phyloP scores from a whole-genome alignment of 2,329 filamentous ascomycete species.

The Ophiocordyceps unilateralis region DNA sequence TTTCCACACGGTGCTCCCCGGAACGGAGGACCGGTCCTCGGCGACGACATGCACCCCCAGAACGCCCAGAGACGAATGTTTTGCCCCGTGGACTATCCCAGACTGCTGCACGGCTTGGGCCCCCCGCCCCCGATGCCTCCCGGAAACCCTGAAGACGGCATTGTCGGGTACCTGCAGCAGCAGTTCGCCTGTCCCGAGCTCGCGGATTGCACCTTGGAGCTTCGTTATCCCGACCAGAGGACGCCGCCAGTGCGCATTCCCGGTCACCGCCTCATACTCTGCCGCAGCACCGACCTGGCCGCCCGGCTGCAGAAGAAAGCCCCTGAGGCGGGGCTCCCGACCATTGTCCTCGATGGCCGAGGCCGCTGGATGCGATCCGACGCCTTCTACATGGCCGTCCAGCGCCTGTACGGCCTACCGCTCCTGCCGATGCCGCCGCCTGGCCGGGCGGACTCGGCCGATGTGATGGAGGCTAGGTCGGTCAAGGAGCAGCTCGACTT shows the following conservation, averaged over 20 bases:
- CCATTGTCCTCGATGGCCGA: conserved; percentile 25
- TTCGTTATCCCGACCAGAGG: conserved; percentile 23
- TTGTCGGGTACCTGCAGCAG: conserved; percentile 21
- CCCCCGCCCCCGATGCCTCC: conserved; percentile 11
- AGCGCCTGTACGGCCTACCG: conserved; percentile 37
- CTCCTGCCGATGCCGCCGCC: conserved; percentile 22
- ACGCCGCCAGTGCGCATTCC: conserved; percentile 24
- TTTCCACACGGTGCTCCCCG: conserved; percentile 20
- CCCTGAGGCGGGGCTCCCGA: conserved; percentile 13
- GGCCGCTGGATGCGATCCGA: conserved; percentile 37
- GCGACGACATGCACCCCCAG: conserved; percentile 13
- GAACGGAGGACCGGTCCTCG: conserved; percentile 15
- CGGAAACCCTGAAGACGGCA: conserved; percentile 17
- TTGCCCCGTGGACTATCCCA: conserved; percentile 12
- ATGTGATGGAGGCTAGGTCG: conserved; percentile 20
- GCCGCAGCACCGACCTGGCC: conserved; percentile 25
- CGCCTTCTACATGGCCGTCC: conserved; percentile 38
- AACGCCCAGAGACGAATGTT: conserved; percentile 14
- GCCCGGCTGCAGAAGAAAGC: conserved; percentile 10
- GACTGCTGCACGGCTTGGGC: conserved; percentile 15
- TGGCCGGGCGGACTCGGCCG: conserved; percentile 10
- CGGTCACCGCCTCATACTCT: conserved; percentile 37
- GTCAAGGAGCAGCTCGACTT: conserved; percentile 30
- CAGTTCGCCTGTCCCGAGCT: conserved; percentile 14
- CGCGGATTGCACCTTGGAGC: conserved; percentile 29